Evolutionary conservation across 2,329 filamentous ascomycete species (phyloP).

Genomic region (Emmonsiellopsis sp.): DNA sequence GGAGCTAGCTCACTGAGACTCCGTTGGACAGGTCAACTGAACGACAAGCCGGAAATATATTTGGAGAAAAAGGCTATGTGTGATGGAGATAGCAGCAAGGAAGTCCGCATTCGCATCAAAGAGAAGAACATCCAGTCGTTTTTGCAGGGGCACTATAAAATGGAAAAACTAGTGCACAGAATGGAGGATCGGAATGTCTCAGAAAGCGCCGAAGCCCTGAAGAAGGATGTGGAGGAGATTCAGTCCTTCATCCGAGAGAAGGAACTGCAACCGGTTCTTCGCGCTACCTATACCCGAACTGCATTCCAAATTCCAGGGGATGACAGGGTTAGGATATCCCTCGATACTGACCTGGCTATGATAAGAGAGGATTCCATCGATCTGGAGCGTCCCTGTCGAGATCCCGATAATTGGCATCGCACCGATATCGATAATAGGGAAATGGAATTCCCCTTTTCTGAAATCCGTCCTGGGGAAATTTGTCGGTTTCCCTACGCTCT

Average conservation of each 20-base stretch:
- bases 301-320: slow-evolving; percentile 96
- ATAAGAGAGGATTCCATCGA: slow-evolving; percentile 72
- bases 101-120: slow-evolving; percentile 77
- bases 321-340: slow-evolving; percentile 78
- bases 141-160: slow-evolving; percentile 75
- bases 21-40: slow-evolving; percentile 84
- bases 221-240: slow-evolving; percentile 63
- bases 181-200: slow-evolving; percentile 63
- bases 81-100: slow-evolving; percentile 66
- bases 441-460: slow-evolving; percentile 79
- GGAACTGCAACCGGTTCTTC: slow-evolving; percentile 71
- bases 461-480: slow-evolving; percentile 84
- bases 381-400: slow-evolving; percentile 72
- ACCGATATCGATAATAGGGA: slow-evolving; percentile 74
- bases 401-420: slow-evolving; percentile 84
- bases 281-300: slow-evolving; percentile 87
- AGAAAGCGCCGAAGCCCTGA: slow-evolving; percentile 59
- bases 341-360: slow-evolving; percentile 86
- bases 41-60: slow-evolving; percentile 66
- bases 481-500: slow-evolving; percentile 83
- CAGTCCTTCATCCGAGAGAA: slow-evolving; percentile 71
- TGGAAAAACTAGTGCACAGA: slow-evolving; percentile 85
- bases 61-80: slow-evolving; percentile 84
- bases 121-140: slow-evolving; percentile 88
- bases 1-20: slow-evolving; percentile 77